Base-by-base conservation (phyloP, 2,329 filamentous ascomycete species). In the Alternaria panax region DNA sequence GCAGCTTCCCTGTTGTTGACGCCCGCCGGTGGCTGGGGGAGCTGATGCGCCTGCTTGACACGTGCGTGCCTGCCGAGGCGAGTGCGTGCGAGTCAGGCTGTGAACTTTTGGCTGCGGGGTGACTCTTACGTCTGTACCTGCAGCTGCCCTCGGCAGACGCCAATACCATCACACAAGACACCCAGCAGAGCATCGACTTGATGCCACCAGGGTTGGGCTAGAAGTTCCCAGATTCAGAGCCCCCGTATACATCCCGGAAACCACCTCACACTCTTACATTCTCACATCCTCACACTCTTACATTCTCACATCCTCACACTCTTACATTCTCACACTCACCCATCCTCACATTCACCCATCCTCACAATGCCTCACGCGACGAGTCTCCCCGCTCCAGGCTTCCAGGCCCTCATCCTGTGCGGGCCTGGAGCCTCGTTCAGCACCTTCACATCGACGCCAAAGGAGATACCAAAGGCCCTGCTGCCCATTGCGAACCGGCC, bases 371-470 rank as follows among this genome's bases (percentile, higher is more conserved):
- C 91, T 72, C 91, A 93, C 83, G 90, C 90, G 60, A 86, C 88
- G 25, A 62, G 52, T 25, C 88, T 90, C 81, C 89, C 91, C 70
- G 85, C 89, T 58, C 87, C 90, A 58, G 91, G 91, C 80, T 88
- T 95, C 67, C 91, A 94, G 82, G 92, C 91, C 70, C 81, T 95
- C 66, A 92, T 95, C 59, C 85, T 95, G 50, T 95, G 92, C 75
- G 92, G 92, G 4, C 92, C 92, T 24, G 92, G 92, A 54, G 91
- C 90, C 8, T 93, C 90, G 0, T 90, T 95, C 67, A 88, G 90
- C 45, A 94, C 92, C 1, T 94, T 95, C 75, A 93, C 91, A 2
- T 89, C 90, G 3, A 92, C 89, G 62, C 90, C 91, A 5, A 88
- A 90, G 79, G 90, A 93, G 73, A 89, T 91, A 62, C 91, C 92